A percentile compares a stretch with the other conserved stretches of the same genome.
phyloP scores from a whole-genome alignment of 108 stramenopile genomes.

The Stephanodiscus triporus region DNA sequence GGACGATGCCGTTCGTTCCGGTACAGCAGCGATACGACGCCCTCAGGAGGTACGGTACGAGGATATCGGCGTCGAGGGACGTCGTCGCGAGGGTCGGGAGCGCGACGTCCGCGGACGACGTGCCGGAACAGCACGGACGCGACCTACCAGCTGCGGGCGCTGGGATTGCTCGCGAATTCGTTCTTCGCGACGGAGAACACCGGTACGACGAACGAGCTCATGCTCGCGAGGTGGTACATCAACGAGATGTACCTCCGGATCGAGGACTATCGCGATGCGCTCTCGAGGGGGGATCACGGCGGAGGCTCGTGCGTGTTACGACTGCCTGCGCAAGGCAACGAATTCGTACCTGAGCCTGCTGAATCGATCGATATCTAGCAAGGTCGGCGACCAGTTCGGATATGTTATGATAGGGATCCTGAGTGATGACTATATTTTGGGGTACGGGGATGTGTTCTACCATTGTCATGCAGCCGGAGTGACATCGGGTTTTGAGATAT shows the following conservation, averaged over 20 bases:
- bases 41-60: slow-evolving; percentile 68
- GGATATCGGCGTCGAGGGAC: slow-evolving; percentile 50
- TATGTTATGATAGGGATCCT: too few species aligned
- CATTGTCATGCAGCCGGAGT: too few species aligned
- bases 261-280: slow-evolving; percentile 63
- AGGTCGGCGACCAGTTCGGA: slow-evolving; percentile 76
- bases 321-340: slow-evolving; percentile 51
- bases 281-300: slow-evolving; percentile 37
- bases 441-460: too few species aligned
- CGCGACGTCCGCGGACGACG: slow-evolving; percentile 19
- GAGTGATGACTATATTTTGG: too few species aligned
- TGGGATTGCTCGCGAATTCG: slow-evolving; percentile 80
- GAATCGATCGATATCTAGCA: slow-evolving; percentile 74
- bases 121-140: slow-evolving; percentile 53
- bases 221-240: slow-evolving; percentile 82
- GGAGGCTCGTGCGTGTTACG: slow-evolving; percentile 47
- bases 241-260: slow-evolving; percentile 75
- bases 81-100: slow-evolving; percentile 35
- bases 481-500: too few species aligned
- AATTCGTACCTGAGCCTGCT: slow-evolving; percentile 71
- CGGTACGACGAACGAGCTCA: slow-evolving; percentile 78
- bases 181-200: slow-evolving; percentile 81
- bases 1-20: slow-evolving; percentile 72
- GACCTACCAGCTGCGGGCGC: slow-evolving; percentile 63
- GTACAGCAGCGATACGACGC: slow-evolving; percentile 80